phyloP scores from a whole-genome alignment of 306 rosid species.

The Delonix regia region DNA sequence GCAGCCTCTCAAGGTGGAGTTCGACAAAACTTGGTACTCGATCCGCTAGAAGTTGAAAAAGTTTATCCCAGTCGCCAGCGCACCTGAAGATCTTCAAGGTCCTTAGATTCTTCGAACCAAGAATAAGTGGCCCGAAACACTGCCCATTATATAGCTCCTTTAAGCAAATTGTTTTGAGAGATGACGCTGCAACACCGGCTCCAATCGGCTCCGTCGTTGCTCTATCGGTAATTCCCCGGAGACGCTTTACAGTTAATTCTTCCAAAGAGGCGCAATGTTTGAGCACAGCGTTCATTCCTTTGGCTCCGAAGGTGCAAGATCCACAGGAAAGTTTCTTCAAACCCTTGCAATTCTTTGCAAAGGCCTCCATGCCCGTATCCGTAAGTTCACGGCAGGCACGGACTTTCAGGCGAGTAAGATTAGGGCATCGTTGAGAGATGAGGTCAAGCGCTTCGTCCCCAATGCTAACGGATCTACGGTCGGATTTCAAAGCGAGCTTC shows the following conservation, averaged over 20 bases:
- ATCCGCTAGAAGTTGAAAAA: slow-evolving; percentile 55
- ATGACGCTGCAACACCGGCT: slow-evolving; percentile 57
- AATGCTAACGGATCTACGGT: slow-evolving; percentile 12
- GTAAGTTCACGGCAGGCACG: slow-evolving; percentile 17
- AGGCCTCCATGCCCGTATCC: background rate
- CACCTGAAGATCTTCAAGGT: slow-evolving; percentile 92
- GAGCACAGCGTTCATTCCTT: slow-evolving; percentile 65
- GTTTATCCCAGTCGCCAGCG: slow-evolving; percentile 91
- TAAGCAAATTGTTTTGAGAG: slow-evolving; percentile 63
- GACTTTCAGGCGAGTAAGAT: background rate
- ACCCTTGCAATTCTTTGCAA: slow-evolving; percentile 16
- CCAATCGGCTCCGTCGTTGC: slow-evolving; percentile 58
- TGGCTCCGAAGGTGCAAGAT: slow-evolving; percentile 15
- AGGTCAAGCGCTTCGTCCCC: background rate
- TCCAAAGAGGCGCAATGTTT: slow-evolving; percentile 55
- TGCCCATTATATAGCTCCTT: slow-evolving; percentile 88
- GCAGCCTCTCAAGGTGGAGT: slow-evolving; percentile 88
- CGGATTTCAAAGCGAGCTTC: slow-evolving; percentile 66
- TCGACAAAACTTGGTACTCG: slow-evolving; percentile 59
- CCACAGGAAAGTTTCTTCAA: slow-evolving; percentile 18
- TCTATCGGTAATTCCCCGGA: slow-evolving; percentile 57
- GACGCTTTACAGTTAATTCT: slow-evolving; percentile 72
- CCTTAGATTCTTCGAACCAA: slow-evolving; percentile 74
- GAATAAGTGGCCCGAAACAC: slow-evolving; percentile 81
- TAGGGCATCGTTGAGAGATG: slow-evolving; percentile 9